phyloP scores from a whole-genome alignment of 2,329 filamentous ascomycete genomes.

The Drechslerella coelobrocha region DNA sequence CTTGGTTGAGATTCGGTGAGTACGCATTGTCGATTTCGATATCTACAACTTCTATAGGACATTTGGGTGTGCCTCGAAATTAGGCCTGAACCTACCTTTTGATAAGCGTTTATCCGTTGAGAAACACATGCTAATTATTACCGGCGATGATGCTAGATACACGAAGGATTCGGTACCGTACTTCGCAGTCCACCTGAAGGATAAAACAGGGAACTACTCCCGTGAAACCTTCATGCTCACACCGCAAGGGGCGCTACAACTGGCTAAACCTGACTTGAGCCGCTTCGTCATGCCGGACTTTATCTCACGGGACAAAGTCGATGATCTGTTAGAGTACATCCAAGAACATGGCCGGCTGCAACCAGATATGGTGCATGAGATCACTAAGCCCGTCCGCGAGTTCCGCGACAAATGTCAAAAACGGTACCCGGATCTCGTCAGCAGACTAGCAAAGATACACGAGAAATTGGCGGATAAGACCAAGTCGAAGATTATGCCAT shows the following conservation, averaged over 20 bases:
- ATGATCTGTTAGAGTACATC: conserved; percentile 17
- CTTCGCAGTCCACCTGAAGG: conserved; percentile 29
- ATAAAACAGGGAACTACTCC: conserved; percentile 44
- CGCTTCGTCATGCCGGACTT: conserved; percentile 38
- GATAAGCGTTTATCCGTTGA: no score
- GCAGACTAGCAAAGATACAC: conserved; percentile 46
- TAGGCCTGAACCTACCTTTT: no score
- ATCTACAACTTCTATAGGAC: background rate
- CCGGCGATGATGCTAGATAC: conserved; percentile 5
- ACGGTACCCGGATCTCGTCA: conserved; percentile 36
- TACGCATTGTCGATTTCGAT: no score
- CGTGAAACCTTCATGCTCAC: conserved; percentile 32
- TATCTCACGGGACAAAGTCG: conserved; percentile 11
- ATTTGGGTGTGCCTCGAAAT: background rate
- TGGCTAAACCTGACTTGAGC: conserved; percentile 20
- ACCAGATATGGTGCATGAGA: conserved; percentile 14
- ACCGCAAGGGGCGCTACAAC: conserved; percentile 25
- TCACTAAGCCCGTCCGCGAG: conserved; percentile 39
- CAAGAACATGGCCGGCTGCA: conserved; percentile 15
- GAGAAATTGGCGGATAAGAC: conserved; percentile 25
- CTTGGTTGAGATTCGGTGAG: conserved; percentile 36
- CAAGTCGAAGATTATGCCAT: conserved; percentile 39
- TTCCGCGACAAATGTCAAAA: conserved; percentile 39
- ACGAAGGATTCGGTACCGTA: conserved; percentile 18
- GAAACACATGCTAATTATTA: background rate